Evolutionary conservation across 495 filamentous ascomycete genomes (phyloP).

Genomic region (Penicillium simplicissimum): DNA sequence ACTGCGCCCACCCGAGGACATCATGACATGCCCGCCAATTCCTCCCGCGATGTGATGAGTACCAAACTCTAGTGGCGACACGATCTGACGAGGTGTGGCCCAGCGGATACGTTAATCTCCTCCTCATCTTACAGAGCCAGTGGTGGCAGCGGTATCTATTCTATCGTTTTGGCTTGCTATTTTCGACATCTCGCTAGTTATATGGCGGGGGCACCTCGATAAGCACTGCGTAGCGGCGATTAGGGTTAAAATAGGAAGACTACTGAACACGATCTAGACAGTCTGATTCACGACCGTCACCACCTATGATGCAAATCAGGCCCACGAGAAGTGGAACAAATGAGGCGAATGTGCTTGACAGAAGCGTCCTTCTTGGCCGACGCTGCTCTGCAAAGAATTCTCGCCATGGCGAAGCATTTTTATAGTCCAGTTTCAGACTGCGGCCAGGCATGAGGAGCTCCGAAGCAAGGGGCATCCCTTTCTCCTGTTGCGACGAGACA

Average conservation of each 20-base stretch:
- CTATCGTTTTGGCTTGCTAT: constrained; percentile 1
- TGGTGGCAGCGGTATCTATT: constrained; percentile 1
- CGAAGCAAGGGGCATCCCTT: constrained; percentile 26
- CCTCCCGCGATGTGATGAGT: constrained; percentile 19
- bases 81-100: constrained; percentile 1
- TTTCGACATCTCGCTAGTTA: constrained; percentile 12
- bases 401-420: constrained; percentile 30
- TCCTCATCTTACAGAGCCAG: constrained; percentile 6
- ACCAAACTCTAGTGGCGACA: constrained; percentile 13
- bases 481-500: constrained; percentile 34
- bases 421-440: constrained; percentile 28
- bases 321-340: not conserved
- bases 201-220: not conserved
- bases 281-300: not conserved
- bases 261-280: not conserved
- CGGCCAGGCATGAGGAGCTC: constrained; percentile 25
- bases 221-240: not conserved
- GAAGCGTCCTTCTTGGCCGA: not conserved
- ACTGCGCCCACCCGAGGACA: constrained; percentile 5
- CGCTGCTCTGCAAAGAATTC: not conserved
- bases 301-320: not conserved
- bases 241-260: not conserved
- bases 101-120: not conserved
- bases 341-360: not conserved
- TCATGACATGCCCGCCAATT: constrained; percentile 13